Base-by-base conservation (phyloP, 768 basidiomycete species). In the Boletus patriciae region DNA sequence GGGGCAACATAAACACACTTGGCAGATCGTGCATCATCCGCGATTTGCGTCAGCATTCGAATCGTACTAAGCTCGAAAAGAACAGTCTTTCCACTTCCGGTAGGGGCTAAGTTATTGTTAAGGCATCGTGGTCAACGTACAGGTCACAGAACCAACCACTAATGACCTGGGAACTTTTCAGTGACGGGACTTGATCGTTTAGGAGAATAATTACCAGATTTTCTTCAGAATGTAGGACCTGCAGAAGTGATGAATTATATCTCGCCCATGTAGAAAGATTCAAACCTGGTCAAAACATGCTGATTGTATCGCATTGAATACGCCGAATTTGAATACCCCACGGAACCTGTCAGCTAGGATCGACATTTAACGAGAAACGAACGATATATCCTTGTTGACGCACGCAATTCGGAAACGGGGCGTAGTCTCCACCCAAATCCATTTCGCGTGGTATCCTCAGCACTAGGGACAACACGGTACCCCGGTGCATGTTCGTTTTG, bases 1-100 rank as follows among this genome's bases (percentile, higher is more conserved):
- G 94, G 95, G 1, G 94, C 91, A 63, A 99, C 85, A 67, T 99
- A 99, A 16, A 99, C 84, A 60, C 88, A 89, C 74, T 91, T 92
- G 3, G 71, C 63, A n/a, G 69, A 58, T 27, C 74, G 68, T 16
- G 57, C 59, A 12, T 61, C 67, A 29, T 70, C 69, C 48, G 72
- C 64, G 9, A 76, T 72, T 48, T 80, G 71, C 49, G 75, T 75
- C 31, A 93, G 72, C 77, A 92, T 80, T 33, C 84, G 83, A 49
- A 98, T 83, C 52, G 98, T 90, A 3, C 90, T 84, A 15, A 99
- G 76, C 68, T 99, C 97, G 63, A 98, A 99, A 29, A 98, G 74
- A 10, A 90, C 92, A 0, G 97, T 99, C 73, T 98, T 98, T 29
- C 97, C 97, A 49, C 92, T 92, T 29, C 95, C 94, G 15, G 97